phyloP scores from a whole-genome alignment of 2,329 filamentous ascomycete genomes.

The Pleoardoris graminearum region DNA sequence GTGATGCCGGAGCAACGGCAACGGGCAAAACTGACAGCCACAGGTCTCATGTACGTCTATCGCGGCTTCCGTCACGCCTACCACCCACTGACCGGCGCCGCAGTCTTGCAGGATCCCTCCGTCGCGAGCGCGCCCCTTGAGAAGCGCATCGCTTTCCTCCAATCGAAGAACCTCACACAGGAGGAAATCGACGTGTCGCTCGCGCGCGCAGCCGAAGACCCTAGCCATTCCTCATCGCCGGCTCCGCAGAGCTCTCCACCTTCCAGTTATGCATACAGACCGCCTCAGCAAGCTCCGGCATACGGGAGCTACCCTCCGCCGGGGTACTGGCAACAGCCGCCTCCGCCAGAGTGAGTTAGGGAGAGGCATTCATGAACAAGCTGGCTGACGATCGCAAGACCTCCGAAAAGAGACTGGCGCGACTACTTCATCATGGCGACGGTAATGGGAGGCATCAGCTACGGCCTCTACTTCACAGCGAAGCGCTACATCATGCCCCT shows the following conservation, averaged over 20 bases:
- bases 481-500: conserved; percentile 89
- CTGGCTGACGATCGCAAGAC: conserved; percentile 31
- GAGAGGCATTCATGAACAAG: conserved; percentile 21
- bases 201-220: conserved; percentile 68
- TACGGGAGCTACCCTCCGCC: conserved; percentile 57
- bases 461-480: conserved; percentile 83
- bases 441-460: conserved; percentile 84
- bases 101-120: conserved; percentile 92
- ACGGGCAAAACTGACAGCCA: conserved; percentile 25
- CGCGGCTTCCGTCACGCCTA: not conserved
- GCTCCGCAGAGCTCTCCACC: conserved; percentile 50
- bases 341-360: conserved; percentile 61
- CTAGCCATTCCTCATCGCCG: conserved; percentile 52
- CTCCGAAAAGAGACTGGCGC: conserved; percentile 87
- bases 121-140: conserved; percentile 89
- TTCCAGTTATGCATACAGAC: conserved; percentile 49
- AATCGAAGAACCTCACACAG: conserved; percentile 95
- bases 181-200: conserved; percentile 91
- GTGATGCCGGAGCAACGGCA: conserved; percentile 16
- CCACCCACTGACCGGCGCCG: conserved; percentile 20
- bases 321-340: conserved; percentile 58
- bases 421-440: conserved; percentile 99
- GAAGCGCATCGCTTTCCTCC: conserved; percentile 88
- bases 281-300: conserved; percentile 50
- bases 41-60: conserved; percentile 57